These are phyloP conservation scores for Flaveria sonorensis DNA, from an alignment of 129 eudicot genomes.

Conservation along the genomic window DNA sequence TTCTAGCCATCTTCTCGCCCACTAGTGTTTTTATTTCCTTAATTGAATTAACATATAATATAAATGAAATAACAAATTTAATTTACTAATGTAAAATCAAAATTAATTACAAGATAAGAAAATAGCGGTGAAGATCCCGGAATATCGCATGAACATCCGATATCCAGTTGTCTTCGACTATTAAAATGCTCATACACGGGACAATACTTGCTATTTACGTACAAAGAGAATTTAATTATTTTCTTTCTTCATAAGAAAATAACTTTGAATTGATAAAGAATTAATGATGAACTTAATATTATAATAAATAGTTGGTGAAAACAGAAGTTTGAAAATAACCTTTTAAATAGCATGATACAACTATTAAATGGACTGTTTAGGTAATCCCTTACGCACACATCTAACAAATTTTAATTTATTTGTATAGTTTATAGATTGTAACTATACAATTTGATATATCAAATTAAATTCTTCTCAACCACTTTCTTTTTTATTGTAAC, in stretches of 20 bases:
- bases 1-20: too few species aligned
- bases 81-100: background rate
- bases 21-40: too few species aligned
- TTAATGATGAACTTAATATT: background rate
- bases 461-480: background rate
- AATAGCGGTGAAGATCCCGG: slow-evolving; percentile 19
- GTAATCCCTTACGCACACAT: slow-evolving; percentile 12
- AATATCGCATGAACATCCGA: slow-evolving; percentile 33
- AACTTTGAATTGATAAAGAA: background rate
- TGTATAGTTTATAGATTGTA: background rate
- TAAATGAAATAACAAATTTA: too few species aligned
- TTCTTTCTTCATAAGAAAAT: background rate
- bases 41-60: too few species aligned
- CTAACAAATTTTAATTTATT: background rate
- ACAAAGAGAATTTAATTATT: background rate
- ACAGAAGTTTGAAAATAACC: background rate
- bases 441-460: background rate
- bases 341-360: background rate
- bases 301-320: background rate
- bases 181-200: slow-evolving; percentile 24
- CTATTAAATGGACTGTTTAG: background rate
- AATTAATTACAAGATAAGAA: background rate
- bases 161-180: slow-evolving; percentile 17
- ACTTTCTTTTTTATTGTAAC: background rate
- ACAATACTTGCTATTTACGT: slow-evolving; percentile 12